Conservation (phyloP, 768 basidiomycete genomes). For the Infundibulicybe gibba region DNA sequence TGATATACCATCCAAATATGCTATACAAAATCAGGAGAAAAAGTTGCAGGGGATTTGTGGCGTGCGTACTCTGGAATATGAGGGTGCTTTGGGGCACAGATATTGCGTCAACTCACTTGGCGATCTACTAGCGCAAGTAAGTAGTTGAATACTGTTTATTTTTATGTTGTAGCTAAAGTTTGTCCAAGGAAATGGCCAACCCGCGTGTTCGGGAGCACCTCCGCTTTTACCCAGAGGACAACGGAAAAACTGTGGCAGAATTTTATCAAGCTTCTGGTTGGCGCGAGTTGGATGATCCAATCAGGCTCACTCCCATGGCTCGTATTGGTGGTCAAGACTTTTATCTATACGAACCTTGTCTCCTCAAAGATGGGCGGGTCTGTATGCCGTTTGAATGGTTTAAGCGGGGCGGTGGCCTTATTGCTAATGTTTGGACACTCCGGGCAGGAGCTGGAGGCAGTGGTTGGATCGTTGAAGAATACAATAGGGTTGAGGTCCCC, state of each 20-base stretch:
- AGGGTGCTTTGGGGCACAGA: constrained; percentile 24
- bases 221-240: constrained; percentile 29
- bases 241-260: no score
- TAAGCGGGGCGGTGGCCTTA: background rate
- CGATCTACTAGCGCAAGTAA: constrained; percentile 26
- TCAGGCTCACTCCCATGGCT: background rate
- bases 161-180: background rate
- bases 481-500: background rate
- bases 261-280: constrained; percentile 15
- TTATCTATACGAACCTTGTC: background rate
- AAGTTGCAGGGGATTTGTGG: constrained; percentile 18
- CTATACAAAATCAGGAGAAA: background rate
- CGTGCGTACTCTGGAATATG: constrained; percentile 19
- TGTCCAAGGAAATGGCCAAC: constrained; percentile 31
- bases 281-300: constrained; percentile 16
- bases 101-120: constrained; percentile 27
- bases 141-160: background rate
- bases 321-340: background rate
- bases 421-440: background rate
- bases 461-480: background rate
- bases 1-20: background rate
- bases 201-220: constrained; percentile 26
- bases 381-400: background rate
- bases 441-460: background rate
- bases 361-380: background rate